phyloP scores from a whole-genome alignment of 1,284 basidiomycete genomes.

The Pascua guehoae region DNA sequence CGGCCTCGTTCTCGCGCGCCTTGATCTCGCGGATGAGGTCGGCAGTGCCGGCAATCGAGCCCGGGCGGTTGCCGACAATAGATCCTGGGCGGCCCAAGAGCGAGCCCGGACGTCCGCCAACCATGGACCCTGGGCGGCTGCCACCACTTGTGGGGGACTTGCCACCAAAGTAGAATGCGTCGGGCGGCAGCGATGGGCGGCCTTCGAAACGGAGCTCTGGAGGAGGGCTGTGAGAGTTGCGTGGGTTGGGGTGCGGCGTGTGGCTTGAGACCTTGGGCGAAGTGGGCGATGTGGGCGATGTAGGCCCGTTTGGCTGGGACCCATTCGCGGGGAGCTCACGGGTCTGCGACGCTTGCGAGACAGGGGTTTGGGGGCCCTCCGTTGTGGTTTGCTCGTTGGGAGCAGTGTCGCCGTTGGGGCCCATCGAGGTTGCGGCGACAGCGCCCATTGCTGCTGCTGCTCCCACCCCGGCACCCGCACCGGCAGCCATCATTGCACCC shows the following conservation, averaged over 20 bases:
- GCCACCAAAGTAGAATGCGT: conserved; percentile 60
- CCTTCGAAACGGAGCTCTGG: conserved; percentile 30
- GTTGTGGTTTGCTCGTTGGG: not conserved
- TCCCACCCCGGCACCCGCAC: not conserved
- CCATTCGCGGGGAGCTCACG: too few species aligned
- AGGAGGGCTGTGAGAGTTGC: conserved; percentile 35
- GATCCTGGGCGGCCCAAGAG: conserved; percentile 13
- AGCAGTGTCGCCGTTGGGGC: conserved; percentile 19
- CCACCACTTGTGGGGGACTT: conserved; percentile 55
- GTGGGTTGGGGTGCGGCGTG: conserved; percentile 21
- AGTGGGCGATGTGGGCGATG: not conserved
- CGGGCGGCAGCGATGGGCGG: conserved; percentile 50
- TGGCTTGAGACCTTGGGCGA: conserved; percentile 9
- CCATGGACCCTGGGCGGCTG: conserved; percentile 11
- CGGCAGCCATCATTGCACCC: not conserved
- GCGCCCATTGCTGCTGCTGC: conserved; percentile 1
- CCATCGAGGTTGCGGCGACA: conserved; percentile 6
- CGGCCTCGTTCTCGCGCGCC: conserved; percentile 74
- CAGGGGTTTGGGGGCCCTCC: not conserved
- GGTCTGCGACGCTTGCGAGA: too few species aligned
- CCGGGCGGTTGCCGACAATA: conserved; percentile 42
- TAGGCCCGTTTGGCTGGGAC: not conserved
- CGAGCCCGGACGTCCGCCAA: conserved; percentile 13
- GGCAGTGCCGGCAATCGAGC: conserved; percentile 57
- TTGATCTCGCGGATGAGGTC: conserved; percentile 75